A percentile compares a stretch with the other conserved stretches of the same genome.
These are phyloP conservation scores for Alternaria incomplexa DNA, from an alignment of 2,329 filamentous ascomycete genomes.

Conservation along the genomic window DNA sequence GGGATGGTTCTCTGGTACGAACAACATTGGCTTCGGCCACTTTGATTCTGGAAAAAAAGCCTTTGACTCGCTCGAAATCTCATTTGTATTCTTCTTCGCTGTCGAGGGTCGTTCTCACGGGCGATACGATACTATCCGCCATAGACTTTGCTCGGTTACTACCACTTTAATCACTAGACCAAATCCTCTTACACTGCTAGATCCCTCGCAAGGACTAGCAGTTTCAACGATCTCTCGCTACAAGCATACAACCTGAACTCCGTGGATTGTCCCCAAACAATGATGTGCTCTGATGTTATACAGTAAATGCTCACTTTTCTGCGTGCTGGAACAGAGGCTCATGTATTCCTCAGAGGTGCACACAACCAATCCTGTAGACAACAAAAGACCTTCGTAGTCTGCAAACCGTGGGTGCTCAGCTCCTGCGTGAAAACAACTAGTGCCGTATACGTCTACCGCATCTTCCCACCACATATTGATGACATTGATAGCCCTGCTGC, in stretches of 20 bases:
- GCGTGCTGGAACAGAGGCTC: not conserved
- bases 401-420: not conserved
- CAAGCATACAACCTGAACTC: not conserved
- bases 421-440: not conserved
- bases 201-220: conserved; percentile 16
- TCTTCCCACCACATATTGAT: not conserved
- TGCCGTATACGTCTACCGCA: not conserved
- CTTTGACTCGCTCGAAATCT: not conserved
- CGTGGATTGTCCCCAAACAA: not conserved
- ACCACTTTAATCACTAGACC: conserved; percentile 28
- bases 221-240: not conserved
- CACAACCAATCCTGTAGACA: not conserved
- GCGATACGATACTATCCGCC: not conserved
- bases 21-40: conserved; percentile 2
- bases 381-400: not conserved
- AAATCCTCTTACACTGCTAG: conserved; percentile 7
- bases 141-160: conserved; percentile 16
- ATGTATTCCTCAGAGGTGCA: not conserved
- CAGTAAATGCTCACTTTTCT: not conserved
- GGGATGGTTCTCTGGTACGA: not conserved
- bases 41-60: conserved; percentile 6
- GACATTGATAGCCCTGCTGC: not conserved
- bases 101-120: not conserved
- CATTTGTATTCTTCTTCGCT: not conserved
- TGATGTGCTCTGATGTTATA: not conserved